Evolutionary conservation across 2,329 filamentous ascomycete genomes (phyloP), one percentile per base, ranked within the genome.

Genomic region (Juglanconis juglandina): DNA sequence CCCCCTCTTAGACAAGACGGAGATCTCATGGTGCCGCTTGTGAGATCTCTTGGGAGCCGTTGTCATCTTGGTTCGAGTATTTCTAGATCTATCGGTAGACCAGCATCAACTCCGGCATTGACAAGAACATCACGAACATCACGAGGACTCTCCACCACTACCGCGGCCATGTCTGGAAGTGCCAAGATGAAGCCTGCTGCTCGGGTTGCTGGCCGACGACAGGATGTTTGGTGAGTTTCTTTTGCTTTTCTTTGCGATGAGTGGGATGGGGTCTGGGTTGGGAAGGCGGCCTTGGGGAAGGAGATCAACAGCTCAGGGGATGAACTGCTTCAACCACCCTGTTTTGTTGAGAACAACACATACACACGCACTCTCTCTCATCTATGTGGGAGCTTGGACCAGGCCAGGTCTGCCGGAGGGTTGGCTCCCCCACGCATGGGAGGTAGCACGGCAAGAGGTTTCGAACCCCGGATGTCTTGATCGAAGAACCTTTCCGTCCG

Each of bases 151-250:
- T 50, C 14, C 37, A 49, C 34, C 14, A n/a, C 35, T 13, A 66
- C 70, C 32, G 66, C 67, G 24, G n/a, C 44, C n/a, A 74, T 75
- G 71, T 60, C 70, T 56, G 65, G 68, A 17, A 68, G 69, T 35
- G 66, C 61, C 3, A 76, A 76, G 67, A 68, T 76, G 41, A 71
- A 74, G 68, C 74, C 75, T 46, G 75, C 75, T 7, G 74, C 74
- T 34, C 68, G 75, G 39, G 75, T 77, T 49, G 70, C 73, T 10
- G 71, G 73, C n/a, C 71, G 73, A 62, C 67, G 72, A 59, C 74
- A 76, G 51, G 72, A 77, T 73, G 74, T 77, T 13, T 77, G 75
- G 75, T 75, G 58, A 71, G 72, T 58, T 53, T 8, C 41, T 24
- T 33, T 47, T 34, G 13, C n/a, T 39, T n/a, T 17, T 17, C 17